Conservation (phyloP, 2,329 filamentous ascomycete genomes). For the Aspergillus vadensis region DNA sequence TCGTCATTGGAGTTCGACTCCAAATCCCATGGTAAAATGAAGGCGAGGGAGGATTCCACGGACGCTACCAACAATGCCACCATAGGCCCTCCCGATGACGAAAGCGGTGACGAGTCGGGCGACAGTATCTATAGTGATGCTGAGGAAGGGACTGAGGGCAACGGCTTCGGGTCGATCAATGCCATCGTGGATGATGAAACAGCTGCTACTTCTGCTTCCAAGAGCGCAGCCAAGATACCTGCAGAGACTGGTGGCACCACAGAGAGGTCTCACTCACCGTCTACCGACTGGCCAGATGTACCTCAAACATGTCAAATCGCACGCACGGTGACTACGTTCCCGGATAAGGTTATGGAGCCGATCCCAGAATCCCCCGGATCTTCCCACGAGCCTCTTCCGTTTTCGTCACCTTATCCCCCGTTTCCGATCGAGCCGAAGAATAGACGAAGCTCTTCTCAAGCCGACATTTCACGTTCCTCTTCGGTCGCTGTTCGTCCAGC, state of each 20-base stretch:
- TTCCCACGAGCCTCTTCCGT: slow-evolving; percentile 16
- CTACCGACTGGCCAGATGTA: slow-evolving; percentile 7
- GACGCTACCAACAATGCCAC: slow-evolving; percentile 1
- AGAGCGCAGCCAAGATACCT: background rate
- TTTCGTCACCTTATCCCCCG: slow-evolving; percentile 24
- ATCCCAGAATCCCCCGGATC: slow-evolving; percentile 23
- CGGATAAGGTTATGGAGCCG: slow-evolving; percentile 16
- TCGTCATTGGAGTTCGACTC: slow-evolving; percentile 27
- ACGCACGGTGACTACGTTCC: slow-evolving; percentile 26
- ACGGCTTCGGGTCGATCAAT: slow-evolving; percentile 54
- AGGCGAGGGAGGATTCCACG: slow-evolving; percentile 12
- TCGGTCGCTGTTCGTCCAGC: slow-evolving; percentile 15
- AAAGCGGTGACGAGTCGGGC: slow-evolving; percentile 41
- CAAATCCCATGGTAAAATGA: background rate
- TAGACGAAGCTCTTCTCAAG: background rate
- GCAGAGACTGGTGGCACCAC: background rate
- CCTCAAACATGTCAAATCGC: slow-evolving; percentile 23
- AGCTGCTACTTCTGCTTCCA: background rate
- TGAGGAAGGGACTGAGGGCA: slow-evolving; percentile 44
- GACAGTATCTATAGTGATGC: slow-evolving; percentile 53
- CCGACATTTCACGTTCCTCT: slow-evolving; percentile 8
- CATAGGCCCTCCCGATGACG: slow-evolving; percentile 19
- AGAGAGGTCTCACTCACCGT: no score
- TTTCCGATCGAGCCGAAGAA: slow-evolving; percentile 8
- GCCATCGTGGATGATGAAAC: slow-evolving; percentile 41